Conservation (phyloP, 495 filamentous ascomycete genomes). For the Xylaria scruposa region DNA sequence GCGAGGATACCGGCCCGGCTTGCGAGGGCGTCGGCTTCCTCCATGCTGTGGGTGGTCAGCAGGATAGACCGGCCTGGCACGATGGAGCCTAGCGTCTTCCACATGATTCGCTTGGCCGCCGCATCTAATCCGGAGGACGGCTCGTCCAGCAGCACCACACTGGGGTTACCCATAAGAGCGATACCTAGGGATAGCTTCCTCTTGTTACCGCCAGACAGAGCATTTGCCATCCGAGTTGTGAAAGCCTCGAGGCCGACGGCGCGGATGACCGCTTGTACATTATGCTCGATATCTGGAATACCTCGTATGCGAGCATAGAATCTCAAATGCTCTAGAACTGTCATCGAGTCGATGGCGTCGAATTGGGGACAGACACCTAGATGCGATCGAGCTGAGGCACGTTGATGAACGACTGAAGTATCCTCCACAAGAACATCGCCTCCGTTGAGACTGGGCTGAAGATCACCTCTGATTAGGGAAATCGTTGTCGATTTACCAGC, state of each 20-base stretch:
- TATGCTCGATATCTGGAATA: constrained; percentile 66
- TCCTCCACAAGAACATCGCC: constrained; percentile 80
- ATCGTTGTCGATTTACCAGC: constrained; percentile 90
- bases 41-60: constrained; percentile 81
- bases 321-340: constrained; percentile 69
- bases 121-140: constrained; percentile 75
- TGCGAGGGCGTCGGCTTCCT: constrained; percentile 78
- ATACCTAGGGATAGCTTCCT: constrained; percentile 76
- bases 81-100: constrained; percentile 67
- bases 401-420: constrained; percentile 67
- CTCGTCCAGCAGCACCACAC: constrained; percentile 75
- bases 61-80: constrained; percentile 67
- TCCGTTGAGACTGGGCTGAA: constrained; percentile 63
- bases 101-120: constrained; percentile 76
- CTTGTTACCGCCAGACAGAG: constrained; percentile 76
- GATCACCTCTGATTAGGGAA: constrained; percentile 82
- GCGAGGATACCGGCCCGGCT: constrained; percentile 74
- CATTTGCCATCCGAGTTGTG: constrained; percentile 64
- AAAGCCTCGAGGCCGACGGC: constrained; percentile 68
- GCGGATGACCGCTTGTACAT: constrained; percentile 63
- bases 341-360: constrained; percentile 73
- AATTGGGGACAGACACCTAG: constrained; percentile 84
- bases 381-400: constrained; percentile 69
- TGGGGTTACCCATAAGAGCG: constrained; percentile 77
- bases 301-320: constrained; percentile 79